Evolutionary conservation across 805 yeast genomes (phyloP), one percentile per base, ranked within the genome.

Genomic region (Saccharomycopsis sp.): DNA sequence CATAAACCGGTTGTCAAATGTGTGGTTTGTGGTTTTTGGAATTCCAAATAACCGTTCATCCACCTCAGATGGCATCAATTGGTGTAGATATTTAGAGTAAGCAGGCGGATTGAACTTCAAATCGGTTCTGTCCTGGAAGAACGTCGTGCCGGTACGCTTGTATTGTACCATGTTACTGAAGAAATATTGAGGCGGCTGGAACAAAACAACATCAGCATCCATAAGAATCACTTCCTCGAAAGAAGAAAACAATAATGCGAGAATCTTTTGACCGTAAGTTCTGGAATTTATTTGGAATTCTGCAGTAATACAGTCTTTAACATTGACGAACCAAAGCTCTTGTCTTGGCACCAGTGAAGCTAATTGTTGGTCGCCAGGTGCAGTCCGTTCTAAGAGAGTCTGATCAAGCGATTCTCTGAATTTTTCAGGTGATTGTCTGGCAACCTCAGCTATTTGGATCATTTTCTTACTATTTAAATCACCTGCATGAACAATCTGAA

Each of bases 201-300:
- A 67, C 1, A 79, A 72, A 1, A 79, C 81, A 0, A 80, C 68
- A 62, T 81, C 85, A 1, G 84, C 79, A 64, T 81, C 85, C 57
- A 81, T 56, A 44, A 81, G 68, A 12, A 81, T 73, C 24, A 76
- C 69, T 57, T 78, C 79, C 54, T 75, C 75, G 63, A 80, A 81
- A n/a, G 82, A 73, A 51, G 71, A 71, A 69, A 79, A 80, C 47
- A 79, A 58, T 1, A 76, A 64, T 0, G 83, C 79, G 24, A 78
- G 61, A 53, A 80, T 68, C 63, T 80, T 80, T 64, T 74, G 78
- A 9, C 70, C 67, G 58, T 67, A 73, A 17, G 1, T 61, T 64
- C 57, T 77, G 77, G 24, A 60, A 55, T 1, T 49, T 23, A 1
- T 57, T 55, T 19, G 5, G 42, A 60, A 60, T 9, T 49, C 53